Base-by-base conservation (phyloP, 768 basidiomycete species). In the Astraeus odoratus region DNA sequence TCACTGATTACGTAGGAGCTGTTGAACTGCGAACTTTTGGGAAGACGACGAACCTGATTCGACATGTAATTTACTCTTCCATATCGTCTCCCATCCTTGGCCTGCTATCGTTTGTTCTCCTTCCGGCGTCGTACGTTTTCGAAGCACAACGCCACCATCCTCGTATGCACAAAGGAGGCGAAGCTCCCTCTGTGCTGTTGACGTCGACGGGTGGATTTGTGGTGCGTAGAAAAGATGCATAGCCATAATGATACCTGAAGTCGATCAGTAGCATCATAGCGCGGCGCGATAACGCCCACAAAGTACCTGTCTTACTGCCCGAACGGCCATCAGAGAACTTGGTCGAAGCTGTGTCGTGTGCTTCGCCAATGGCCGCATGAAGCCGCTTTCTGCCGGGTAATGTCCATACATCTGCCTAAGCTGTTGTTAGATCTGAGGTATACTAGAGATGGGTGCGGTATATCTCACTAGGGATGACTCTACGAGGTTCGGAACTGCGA, bases 401-500 rank as follows among this genome's bases (percentile, higher is more conserved):
- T 8, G 73, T 67, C 82, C 94, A 99, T 12, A 99, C 68, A 59
- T 99, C 95, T 9, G 82, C 86, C 92, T 95, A 52, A 19, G 26
- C 12, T 3, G 26, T 5, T 29, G 8, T 22, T 26, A 43, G 8
- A 35, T 26, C 30, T 47, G 46, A 45, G 22, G 30, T 33, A 18
- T 7, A 24, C 40, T 24, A 41, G 7, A 29, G 16, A 19, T 29
- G 4, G 26, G 0, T 8, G n/a, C 9, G 4, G 25, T 16, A 35
- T 12, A 1, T 39, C 76, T 26, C 59, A 91, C 91, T 46, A 83
- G 71, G 31, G 86, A 79, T 5, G 94, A 95, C 56, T 98, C 91
- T 8, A 92, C 74, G 19, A 97, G 71, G 56, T 93, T 94, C 0
- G 93, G 93, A 12, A 96, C 67, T 0, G 89, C 90, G 22, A 97